Percentiles rank a stretch among this genome's conserved stretches.
These are phyloP conservation scores for Marchantia paleacea DNA, from an alignment of 225 moss, liverwort and hornwort species.

Conservation along the genomic window DNA sequence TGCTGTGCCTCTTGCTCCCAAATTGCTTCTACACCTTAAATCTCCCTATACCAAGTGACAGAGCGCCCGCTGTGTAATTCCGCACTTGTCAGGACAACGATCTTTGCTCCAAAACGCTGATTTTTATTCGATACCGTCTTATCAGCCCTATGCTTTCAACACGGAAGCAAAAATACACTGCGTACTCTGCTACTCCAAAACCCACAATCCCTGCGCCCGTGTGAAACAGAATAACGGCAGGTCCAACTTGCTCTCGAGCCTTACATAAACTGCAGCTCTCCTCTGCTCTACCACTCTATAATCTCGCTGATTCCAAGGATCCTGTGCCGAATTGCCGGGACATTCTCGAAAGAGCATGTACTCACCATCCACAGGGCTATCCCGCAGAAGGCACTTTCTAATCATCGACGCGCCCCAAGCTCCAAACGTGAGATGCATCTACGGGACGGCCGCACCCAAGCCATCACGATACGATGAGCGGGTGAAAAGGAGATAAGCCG, in stretches of 20 bases:
- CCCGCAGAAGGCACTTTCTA: background rate
- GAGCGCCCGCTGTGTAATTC: background rate
- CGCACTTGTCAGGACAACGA: background rate
- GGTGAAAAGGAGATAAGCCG: background rate
- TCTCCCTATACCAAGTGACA: background rate
- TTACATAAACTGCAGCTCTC: background rate
- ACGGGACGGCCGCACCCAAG: background rate
- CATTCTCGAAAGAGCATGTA: background rate
- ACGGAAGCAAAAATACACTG: background rate
- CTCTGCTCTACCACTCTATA: background rate
- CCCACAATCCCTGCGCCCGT: background rate
- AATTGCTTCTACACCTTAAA: background rate
- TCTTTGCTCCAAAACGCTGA: background rate
- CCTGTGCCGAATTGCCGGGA: background rate
- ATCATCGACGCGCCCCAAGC: background rate
- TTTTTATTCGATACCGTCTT: background rate
- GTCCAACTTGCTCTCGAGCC: background rate
- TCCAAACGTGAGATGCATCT: background rate
- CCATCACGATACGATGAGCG: background rate
- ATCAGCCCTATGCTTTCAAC: background rate
- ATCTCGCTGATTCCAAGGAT: background rate
- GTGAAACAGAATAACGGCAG: background rate
- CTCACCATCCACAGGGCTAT: background rate
- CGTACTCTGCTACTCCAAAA: background rate
- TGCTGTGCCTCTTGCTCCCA: background rate